phyloP scores from a whole-genome alignment of 495 filamentous ascomycete genomes.

The Hypoxylon rickii region DNA sequence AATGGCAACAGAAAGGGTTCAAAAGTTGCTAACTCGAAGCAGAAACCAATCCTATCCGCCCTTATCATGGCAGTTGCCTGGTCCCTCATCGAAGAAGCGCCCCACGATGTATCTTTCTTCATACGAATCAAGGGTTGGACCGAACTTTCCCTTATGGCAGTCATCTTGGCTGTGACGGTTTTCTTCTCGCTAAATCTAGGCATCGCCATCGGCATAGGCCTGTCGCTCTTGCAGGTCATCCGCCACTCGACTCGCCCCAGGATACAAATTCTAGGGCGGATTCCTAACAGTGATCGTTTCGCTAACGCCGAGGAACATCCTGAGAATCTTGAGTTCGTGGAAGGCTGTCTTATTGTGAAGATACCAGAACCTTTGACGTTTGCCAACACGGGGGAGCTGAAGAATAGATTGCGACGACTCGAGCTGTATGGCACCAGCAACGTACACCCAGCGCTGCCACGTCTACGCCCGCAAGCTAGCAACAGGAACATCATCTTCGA shows the following conservation, averaged over 20 bases:
- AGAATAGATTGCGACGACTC: conserved; percentile 77
- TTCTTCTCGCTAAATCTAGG: conserved; percentile 86
- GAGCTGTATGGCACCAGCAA: conserved; percentile 85
- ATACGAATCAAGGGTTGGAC: conserved; percentile 78
- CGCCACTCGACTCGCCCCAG: conserved; percentile 86
- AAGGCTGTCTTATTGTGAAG: conserved; percentile 92
- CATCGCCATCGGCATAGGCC: conserved; percentile 85
- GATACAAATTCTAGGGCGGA: conserved; percentile 94
- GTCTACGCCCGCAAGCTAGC: conserved; percentile 69
- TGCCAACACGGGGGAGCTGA: conserved; percentile 93
- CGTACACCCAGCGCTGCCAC: conserved; percentile 85
- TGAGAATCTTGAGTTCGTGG: conserved; percentile 80
- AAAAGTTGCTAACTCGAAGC: conserved; percentile 37
- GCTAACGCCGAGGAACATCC: conserved; percentile 86
- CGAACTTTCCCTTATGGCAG: conserved; percentile 82
- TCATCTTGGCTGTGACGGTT: conserved; percentile 90
- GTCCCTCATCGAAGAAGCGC: conserved; percentile 93
- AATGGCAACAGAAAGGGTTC: no score
- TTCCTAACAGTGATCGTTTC: conserved; percentile 80
- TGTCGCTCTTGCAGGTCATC: conserved; percentile 87
- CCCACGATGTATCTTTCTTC: conserved; percentile 91
- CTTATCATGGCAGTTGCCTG: conserved; percentile 97
- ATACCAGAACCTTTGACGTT: conserved; percentile 97
- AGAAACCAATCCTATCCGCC: conserved; percentile 92
- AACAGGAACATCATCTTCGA: conserved; percentile 95